These are phyloP conservation scores for Globisporangium uncinulatum DNA, from an alignment of 352 stramenopile species.

Conservation along the genomic window DNA sequence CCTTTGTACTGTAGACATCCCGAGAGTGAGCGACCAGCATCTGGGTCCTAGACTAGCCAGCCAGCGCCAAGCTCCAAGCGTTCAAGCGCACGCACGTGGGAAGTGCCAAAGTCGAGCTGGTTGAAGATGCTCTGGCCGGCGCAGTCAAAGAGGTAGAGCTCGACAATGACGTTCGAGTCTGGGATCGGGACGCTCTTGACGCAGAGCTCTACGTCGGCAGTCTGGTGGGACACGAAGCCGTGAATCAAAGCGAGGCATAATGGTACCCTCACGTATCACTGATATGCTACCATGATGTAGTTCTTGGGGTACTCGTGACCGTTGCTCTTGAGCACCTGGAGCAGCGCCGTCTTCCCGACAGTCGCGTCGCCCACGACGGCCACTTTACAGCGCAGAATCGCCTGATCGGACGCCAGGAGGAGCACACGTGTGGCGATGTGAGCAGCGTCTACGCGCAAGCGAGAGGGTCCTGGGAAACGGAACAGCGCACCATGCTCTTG, in stretches of 20 bases:
- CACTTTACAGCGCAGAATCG: conserved; percentile 89
- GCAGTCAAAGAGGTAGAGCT: conserved; percentile 94
- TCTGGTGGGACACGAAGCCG: conserved; percentile 28
- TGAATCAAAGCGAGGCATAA: background rate
- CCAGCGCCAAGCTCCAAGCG: background rate
- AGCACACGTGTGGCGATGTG: background rate
- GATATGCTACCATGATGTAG: conserved; percentile 85
- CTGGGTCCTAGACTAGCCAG: background rate
- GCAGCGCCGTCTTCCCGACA: conserved; percentile 87
- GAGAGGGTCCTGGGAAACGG: background rate
- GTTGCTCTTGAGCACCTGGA: conserved; percentile 90
- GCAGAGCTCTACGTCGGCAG: conserved; percentile 85
- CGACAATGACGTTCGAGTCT: conserved; percentile 87
- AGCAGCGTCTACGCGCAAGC: background rate
- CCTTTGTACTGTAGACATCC: conserved; percentile 47
- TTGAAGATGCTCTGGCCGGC: conserved; percentile 93
- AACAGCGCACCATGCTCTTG: conserved; percentile 63
- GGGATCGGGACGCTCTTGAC: conserved; percentile 89
- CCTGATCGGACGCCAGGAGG: conserved; percentile 21
- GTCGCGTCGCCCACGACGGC: conserved; percentile 88
- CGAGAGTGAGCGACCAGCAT: background rate
- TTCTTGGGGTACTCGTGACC: conserved; percentile 93
- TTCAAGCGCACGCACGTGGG: conserved; percentile 39
- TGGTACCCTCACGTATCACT: background rate
- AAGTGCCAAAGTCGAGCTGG: conserved; percentile 85